Conservation (phyloP, 2,329 filamentous ascomycete species). For the Ascocoryne sarcoides region DNA sequence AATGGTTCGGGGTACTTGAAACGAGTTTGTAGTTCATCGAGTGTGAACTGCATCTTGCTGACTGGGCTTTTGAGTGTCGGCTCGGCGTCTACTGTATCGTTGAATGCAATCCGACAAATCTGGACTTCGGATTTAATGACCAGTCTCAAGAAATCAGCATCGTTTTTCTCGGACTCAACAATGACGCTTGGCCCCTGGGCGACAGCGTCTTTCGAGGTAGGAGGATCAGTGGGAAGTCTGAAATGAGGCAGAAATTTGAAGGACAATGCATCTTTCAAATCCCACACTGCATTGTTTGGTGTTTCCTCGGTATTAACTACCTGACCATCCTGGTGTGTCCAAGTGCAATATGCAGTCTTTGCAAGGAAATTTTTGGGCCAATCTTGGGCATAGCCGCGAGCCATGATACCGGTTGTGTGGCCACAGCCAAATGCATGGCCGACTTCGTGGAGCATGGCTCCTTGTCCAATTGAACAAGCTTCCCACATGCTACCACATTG, state of each 20-base stretch:
- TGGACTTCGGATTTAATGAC: conserved; percentile 20
- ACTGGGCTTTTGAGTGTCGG: conserved; percentile 17
- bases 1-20: conserved; percentile 28
- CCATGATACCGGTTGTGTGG: conserved; percentile 61
- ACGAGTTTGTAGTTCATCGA: conserved; percentile 26
- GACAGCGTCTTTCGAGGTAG: conserved; percentile 24
- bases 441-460: conserved; percentile 63
- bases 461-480: conserved; percentile 47
- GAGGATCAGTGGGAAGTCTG: conserved; percentile 50
- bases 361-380: conserved; percentile 37
- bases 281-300: conserved; percentile 58
- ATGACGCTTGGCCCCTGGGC: conserved; percentile 6
- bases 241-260: conserved; percentile 64
- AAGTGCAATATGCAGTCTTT: conserved; percentile 29
- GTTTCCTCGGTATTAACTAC: conserved; percentile 29
- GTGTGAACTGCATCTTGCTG: conserved; percentile 16
- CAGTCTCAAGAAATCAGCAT: conserved; percentile 10
- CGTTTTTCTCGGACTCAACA: conserved; percentile 14
- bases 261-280: conserved; percentile 56
- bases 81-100: conserved; percentile 12
- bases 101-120: conserved; percentile 27
- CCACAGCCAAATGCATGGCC: conserved; percentile 63
- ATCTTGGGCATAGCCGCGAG: conserved; percentile 32
- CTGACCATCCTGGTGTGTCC: conserved; percentile 19
- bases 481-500: conserved; percentile 37